A percentile compares a stretch with the other conserved stretches of the same genome.
These are phyloP conservation scores for Primulina eburnea DNA, from an alignment of 257 asterid species.

Conservation along the genomic window DNA sequence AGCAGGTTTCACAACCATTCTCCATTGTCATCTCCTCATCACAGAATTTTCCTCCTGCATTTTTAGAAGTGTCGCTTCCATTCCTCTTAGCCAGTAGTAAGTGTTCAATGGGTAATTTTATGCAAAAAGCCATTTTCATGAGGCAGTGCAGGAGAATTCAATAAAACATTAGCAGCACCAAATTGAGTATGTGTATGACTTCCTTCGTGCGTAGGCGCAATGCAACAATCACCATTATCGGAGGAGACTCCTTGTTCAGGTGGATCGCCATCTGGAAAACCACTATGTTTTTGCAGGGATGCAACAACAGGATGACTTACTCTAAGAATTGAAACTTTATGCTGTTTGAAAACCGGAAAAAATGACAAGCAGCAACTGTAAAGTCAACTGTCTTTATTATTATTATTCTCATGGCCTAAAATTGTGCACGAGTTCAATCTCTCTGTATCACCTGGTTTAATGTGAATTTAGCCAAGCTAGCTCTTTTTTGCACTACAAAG, in stretches of 20 bases:
- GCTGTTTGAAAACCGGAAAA: constrained; percentile 33
- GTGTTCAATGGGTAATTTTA: constrained; percentile 32
- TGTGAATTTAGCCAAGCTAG: constrained; percentile 22
- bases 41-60: constrained; percentile 25
- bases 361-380: constrained; percentile 20
- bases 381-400: neutral
- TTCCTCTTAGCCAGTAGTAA: constrained; percentile 32
- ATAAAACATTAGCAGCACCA: constrained; percentile 11
- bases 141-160: neutral
- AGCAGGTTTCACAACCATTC: constrained; percentile 28
- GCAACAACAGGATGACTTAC: constrained; percentile 41
- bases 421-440: constrained; percentile 9
- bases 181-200: constrained; percentile 13
- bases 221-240: constrained; percentile 23
- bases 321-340: constrained; percentile 48
- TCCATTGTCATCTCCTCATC: constrained; percentile 21
- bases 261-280: constrained; percentile 36
- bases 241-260: constrained; percentile 23
- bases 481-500: constrained; percentile 39
- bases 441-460: constrained; percentile 42
- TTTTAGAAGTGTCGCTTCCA: constrained; percentile 28
- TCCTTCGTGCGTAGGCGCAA: constrained; percentile 18
- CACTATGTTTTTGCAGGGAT: constrained; percentile 54
- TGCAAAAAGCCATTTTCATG: constrained; percentile 24
- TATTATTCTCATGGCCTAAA: neutral